A percentile compares a stretch with the other conserved stretches of the same genome.
Conservation (phyloP, 192 early-diverging fungal genomes). For the Polychytrium aggregatum region DNA sequence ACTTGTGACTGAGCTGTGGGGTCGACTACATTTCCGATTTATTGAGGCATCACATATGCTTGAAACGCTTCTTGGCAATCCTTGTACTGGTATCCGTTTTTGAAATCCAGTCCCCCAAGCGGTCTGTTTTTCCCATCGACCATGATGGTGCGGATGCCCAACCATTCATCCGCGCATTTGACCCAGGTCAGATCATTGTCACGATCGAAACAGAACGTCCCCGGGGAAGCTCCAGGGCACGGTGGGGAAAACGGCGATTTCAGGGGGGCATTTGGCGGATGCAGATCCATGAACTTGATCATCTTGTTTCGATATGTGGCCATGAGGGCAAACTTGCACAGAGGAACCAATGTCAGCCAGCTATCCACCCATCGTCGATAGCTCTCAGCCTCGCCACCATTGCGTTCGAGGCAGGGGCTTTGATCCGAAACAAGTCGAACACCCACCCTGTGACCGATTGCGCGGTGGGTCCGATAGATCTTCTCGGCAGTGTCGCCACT, state of each 20-base stretch:
- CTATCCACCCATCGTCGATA: neutral
- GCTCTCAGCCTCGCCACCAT: neutral
- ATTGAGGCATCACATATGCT: too few relatives aligned
- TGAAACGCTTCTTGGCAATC: too few relatives aligned
- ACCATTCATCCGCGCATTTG: constrained; percentile 38
- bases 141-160: constrained; percentile 37
- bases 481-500: constrained; percentile 41
- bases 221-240: constrained; percentile 22
- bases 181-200: constrained; percentile 26
- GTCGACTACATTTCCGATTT: too few relatives aligned
- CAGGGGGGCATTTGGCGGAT: constrained; percentile 1
- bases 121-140: constrained; percentile 51
- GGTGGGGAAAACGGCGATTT: neutral
- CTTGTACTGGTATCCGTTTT: constrained; percentile 54
- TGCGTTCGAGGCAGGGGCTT: too few relatives aligned
- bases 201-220: constrained; percentile 24
- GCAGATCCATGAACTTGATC: constrained; percentile 1
- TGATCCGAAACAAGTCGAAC: constrained; percentile 7
- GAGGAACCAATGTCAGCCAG: constrained; percentile 35
- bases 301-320: constrained; percentile 31
- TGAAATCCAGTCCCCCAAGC: constrained; percentile 46
- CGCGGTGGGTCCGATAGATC: constrained; percentile 54
- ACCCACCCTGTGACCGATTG: constrained; percentile 62
- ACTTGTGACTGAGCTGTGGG: too few relatives aligned
- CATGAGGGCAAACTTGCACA: constrained; percentile 29